Conservation (phyloP, 1,284 basidiomycete species). For the Vanrija pseudolonga region DNA sequence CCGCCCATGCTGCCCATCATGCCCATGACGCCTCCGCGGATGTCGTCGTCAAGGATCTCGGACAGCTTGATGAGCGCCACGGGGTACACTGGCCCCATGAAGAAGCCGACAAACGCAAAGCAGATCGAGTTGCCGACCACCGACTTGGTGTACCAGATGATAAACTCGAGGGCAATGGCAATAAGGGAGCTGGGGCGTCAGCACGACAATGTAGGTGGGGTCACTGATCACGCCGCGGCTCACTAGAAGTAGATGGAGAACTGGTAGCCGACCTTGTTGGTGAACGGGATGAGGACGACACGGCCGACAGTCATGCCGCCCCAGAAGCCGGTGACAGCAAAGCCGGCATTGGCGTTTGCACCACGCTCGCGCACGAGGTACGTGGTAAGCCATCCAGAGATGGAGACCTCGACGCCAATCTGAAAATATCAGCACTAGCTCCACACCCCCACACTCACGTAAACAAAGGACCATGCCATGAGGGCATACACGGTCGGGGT, state of each 20-base stretch:
- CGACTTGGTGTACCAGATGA: slow-evolving; percentile 60
- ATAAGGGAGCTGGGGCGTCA: slow-evolving; percentile 5
- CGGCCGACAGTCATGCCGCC: slow-evolving; percentile 23
- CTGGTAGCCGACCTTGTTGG: slow-evolving; percentile 22
- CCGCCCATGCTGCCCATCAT: slow-evolving; percentile 60
- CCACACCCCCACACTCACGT: slow-evolving; percentile 14
- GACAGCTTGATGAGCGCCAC: slow-evolving; percentile 60
- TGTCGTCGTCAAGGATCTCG: slow-evolving; percentile 57
- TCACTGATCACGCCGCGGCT: no score
- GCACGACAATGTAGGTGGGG: no score
- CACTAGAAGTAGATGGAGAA: slow-evolving; percentile 23
- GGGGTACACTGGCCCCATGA: slow-evolving; percentile 57
- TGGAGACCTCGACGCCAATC: slow-evolving; percentile 16
- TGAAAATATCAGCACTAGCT: no score
- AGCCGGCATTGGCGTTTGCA: slow-evolving; percentile 12
- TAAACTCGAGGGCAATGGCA: slow-evolving; percentile 51
- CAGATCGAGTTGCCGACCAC: slow-evolving; percentile 56
- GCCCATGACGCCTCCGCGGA: slow-evolving; percentile 60
- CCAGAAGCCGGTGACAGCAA: slow-evolving; percentile 22
- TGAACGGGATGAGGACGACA: slow-evolving; percentile 23
- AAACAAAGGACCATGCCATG: slow-evolving; percentile 12
- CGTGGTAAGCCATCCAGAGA: slow-evolving; percentile 10
- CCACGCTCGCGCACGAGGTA: slow-evolving; percentile 20
- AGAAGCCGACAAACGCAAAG: slow-evolving; percentile 56
- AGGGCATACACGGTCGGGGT: slow-evolving; percentile 8